Base-by-base conservation (phyloP, 352 stramenopile species). In the Globisporangium rhizosaccharum region DNA sequence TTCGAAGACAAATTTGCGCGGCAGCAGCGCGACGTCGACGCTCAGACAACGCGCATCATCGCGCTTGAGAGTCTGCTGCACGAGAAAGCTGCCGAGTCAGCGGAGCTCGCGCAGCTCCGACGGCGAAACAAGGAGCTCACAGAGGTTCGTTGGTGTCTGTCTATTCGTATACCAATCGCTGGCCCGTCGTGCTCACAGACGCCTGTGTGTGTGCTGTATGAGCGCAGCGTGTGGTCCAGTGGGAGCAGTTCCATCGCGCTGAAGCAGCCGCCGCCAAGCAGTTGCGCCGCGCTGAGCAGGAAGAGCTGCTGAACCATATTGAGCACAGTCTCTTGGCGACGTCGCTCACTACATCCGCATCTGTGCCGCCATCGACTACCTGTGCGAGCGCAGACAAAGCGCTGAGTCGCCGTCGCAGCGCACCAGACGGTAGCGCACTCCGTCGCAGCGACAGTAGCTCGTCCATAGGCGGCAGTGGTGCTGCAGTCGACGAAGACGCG, bases 21-120 rank as follows among this genome's bases (percentile, higher is more conserved):
- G 52, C 67, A 88, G 47, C 65, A 90, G 59, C 58, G 57, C 4
- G 81, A 90, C 12, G 75, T 80, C 61, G 75, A 90, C 52, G 37
- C 62, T n/a, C 77, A 88, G 61, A 73, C 79, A 20, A 63, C 74
- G 15, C 72, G 66, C 25, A 82, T 90, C 30, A 67, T 90, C 45
- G 79, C 87, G 55, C 65, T 93, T 33, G 81, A 90, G 62, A 84
- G 78, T 7, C 51, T 71, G 49, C 37, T 87, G 25, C 71, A 69
- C 20, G 76, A 80, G 51, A 70, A 73, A 49, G 63, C 77, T 45
- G 64, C 73, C 12, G 66, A 86, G 15, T 48, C 65, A 4, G 62
- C 76, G 23, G 66, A 75, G 36, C 62, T 85, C 25, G 50, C 51
- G 12, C 59, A 73, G 46, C 61, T 88, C 15, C 59, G 62, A 37